These are phyloP conservation scores for Diaporthe velutina DNA, from an alignment of 2,329 filamentous ascomycete species.

Conservation along the genomic window DNA sequence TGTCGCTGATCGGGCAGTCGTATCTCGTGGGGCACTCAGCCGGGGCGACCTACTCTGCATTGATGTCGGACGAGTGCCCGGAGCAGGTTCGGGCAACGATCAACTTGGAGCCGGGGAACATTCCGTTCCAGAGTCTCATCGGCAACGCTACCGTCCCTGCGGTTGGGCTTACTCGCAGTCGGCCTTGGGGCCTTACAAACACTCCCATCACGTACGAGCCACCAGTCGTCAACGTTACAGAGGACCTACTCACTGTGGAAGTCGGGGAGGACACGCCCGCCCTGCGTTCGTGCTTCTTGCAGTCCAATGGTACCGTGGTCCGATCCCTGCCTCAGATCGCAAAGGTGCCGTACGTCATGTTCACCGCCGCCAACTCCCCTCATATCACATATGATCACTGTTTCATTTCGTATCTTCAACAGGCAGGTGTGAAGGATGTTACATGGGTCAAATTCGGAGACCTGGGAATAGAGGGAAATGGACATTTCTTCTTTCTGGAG, in stretches of 20 bases:
- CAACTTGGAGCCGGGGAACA: slow-evolving; percentile 15
- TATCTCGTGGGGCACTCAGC: slow-evolving; percentile 50
- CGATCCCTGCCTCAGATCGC: slow-evolving; percentile 18
- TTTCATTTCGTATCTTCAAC: slow-evolving; percentile 8
- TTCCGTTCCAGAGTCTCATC: slow-evolving; percentile 16
- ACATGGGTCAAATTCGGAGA: slow-evolving; percentile 26
- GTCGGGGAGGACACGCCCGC: background rate
- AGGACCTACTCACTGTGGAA: background rate
- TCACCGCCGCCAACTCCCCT: slow-evolving; percentile 21
- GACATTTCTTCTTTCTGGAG: slow-evolving; percentile 24
- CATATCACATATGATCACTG: slow-evolving; percentile 27
- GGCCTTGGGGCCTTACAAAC: slow-evolving; percentile 27
- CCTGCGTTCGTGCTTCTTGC: slow-evolving; percentile 14
- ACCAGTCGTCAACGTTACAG: background rate
- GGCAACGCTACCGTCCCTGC: slow-evolving; percentile 23
- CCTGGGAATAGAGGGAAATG: slow-evolving; percentile 1
- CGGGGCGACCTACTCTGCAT: slow-evolving; percentile 37
- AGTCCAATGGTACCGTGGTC: slow-evolving; percentile 11
- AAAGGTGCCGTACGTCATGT: slow-evolving; percentile 23
- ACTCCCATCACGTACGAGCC: slow-evolving; percentile 15
- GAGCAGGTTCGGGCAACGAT: slow-evolving; percentile 7
- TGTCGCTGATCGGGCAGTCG: slow-evolving; percentile 47
- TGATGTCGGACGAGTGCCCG: slow-evolving; percentile 25
- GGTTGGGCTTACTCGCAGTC: background rate
- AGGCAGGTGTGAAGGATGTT: slow-evolving; percentile 11